phyloP scores from a whole-genome alignment of 2,329 filamentous ascomycete genomes.

The Coniochaeta sp. region DNA sequence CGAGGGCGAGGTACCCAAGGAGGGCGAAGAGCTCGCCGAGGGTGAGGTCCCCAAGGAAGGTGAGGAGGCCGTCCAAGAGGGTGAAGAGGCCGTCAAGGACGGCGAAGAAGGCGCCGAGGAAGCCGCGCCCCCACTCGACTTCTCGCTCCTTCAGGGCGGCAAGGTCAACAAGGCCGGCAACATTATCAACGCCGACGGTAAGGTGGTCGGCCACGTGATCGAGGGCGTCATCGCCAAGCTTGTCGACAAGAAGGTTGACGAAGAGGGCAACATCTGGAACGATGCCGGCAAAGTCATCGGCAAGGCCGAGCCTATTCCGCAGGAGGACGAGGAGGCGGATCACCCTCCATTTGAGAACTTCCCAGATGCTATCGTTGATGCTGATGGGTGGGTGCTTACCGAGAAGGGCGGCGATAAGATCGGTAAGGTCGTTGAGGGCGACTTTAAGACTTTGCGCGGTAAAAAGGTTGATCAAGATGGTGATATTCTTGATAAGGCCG shows the following conservation, averaged over 20 bases:
- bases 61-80: too few species aligned
- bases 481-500: conserved; percentile 58
- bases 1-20: conserved; percentile 6
- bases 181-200: conserved; percentile 44
- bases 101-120: conserved; percentile 6
- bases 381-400: conserved; percentile 43
- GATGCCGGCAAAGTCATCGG: conserved; percentile 63
- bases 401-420: conserved; percentile 36
- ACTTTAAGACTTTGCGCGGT: conserved; percentile 55
- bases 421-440: conserved; percentile 57
- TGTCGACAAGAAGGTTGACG: conserved; percentile 56
- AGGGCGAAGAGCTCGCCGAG: conserved; percentile 7
- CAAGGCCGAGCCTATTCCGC: conserved; percentile 56
- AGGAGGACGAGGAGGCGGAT: conserved; percentile 43
- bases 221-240: conserved; percentile 60
- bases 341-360: conserved; percentile 52
- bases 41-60: too few species aligned
- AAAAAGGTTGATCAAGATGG: conserved; percentile 63
- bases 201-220: conserved; percentile 54
- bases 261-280: conserved; percentile 64
- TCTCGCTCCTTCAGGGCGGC: conserved; percentile 53
- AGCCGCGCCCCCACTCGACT: conserved; percentile 47
- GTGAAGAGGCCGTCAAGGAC: conserved; percentile 7
- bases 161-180: conserved; percentile 53
- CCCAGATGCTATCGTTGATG: conserved; percentile 45